phyloP scores from a whole-genome alignment of 1,284 basidiomycete genomes.

The Ustilago trichophora region DNA sequence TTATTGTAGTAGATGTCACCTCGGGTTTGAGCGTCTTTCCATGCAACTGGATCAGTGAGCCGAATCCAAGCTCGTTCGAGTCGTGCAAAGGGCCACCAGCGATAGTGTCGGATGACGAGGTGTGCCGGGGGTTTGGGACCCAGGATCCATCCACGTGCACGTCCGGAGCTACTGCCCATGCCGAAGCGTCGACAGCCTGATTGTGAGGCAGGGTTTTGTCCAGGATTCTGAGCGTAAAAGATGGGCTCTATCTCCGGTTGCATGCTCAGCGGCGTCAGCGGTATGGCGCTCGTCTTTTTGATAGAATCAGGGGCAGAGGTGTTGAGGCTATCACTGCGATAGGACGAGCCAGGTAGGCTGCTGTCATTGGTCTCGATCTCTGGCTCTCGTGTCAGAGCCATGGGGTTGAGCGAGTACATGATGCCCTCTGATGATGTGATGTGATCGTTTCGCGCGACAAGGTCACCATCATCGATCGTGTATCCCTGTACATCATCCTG shows the following conservation, averaged over 20 bases:
- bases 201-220: no score
- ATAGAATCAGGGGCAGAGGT: slow-evolving; percentile 1
- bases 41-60: slow-evolving; percentile 40
- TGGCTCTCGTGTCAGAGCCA: background rate
- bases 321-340: slow-evolving; percentile 7
- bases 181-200: background rate
- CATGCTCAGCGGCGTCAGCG: slow-evolving; percentile 17
- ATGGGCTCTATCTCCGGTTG: slow-evolving; percentile 25
- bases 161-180: background rate
- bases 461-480: slow-evolving; percentile 15
- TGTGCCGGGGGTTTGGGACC: slow-evolving; percentile 38
- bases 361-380: slow-evolving; percentile 14
- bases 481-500: slow-evolving; percentile 14
- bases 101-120: slow-evolving; percentile 49
- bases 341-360: slow-evolving; percentile 2
- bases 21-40: slow-evolving; percentile 33
- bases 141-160: slow-evolving; percentile 16
- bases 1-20: background rate
- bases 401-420: slow-evolving; percentile 19
- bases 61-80: slow-evolving; percentile 49
- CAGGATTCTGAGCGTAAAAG: slow-evolving; percentile 2
- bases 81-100: slow-evolving; percentile 57
- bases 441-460: background rate
- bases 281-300: slow-evolving; percentile 10
- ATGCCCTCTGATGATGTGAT: slow-evolving; percentile 18